Percentiles rank a stretch among this genome's conserved stretches.
Conservation (phyloP, 75 land plant species). For the Pseudotsuga menziesii region DNA sequence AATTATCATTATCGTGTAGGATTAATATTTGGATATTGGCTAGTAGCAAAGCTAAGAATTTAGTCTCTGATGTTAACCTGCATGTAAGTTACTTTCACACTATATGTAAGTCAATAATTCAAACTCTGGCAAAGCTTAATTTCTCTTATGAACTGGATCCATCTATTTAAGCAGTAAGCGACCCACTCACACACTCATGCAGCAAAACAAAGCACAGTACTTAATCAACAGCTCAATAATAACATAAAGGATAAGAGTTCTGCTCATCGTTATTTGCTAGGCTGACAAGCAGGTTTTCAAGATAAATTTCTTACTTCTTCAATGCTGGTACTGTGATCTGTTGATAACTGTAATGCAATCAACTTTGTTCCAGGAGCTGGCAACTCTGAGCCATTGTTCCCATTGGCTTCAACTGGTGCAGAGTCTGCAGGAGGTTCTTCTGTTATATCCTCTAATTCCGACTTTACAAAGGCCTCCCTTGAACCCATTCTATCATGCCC, state of each 20-base stretch:
- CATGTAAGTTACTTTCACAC: not conserved
- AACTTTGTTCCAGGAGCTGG: constrained; percentile 38
- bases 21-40: not conserved
- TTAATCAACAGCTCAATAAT: not conserved
- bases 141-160: not conserved
- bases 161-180: not conserved
- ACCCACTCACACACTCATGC: not conserved
- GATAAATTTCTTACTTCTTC: constrained; percentile 59
- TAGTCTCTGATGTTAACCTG: not conserved
- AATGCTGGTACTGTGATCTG: constrained; percentile 94
- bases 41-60: not conserved
- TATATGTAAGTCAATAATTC: not conserved
- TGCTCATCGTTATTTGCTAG: not conserved
- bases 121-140: not conserved
- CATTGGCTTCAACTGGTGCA: constrained; percentile 20
- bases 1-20: not conserved
- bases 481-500: constrained; percentile 2
- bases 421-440: constrained; percentile 43
- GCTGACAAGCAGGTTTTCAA: not conserved
- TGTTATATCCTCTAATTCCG: constrained; percentile 55
- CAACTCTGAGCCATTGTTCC: constrained; percentile 11
- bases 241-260: not conserved
- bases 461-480: constrained; percentile 21
- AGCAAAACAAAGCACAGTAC: not conserved
- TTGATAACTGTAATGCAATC: constrained; percentile 82